Conservation (phyloP, 2,329 filamentous ascomycete species). For the Plenodomus biglobosus region DNA sequence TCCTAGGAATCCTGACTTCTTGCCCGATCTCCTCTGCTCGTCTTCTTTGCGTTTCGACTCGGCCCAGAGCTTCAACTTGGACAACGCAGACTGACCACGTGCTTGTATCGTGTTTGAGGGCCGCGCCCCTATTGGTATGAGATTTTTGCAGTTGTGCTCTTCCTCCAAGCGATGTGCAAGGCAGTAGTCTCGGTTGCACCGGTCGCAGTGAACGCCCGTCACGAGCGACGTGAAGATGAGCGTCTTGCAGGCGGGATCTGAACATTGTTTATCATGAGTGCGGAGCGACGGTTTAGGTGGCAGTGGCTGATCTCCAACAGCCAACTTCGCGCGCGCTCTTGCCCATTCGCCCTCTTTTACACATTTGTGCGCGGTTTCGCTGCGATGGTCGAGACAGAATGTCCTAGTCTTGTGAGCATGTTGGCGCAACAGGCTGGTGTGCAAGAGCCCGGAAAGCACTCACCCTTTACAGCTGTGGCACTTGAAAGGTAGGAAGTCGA, state of each 20-base stretch:
- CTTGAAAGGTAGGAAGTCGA: constrained; percentile 93
- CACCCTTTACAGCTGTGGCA: constrained; percentile 80
- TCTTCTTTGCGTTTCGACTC: constrained; percentile 74
- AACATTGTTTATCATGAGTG: constrained; percentile 69
- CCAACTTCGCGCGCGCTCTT: constrained; percentile 42
- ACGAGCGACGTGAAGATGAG: constrained; percentile 68
- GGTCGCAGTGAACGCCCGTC: constrained; percentile 69
- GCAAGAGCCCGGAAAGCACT: constrained; percentile 3
- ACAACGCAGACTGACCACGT: constrained; percentile 69
- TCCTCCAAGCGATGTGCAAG: constrained; percentile 74
- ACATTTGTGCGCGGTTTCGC: constrained; percentile 77
- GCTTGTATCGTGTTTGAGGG: constrained; percentile 51
- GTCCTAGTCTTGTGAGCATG: constrained; percentile 54
- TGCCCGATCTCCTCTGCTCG: constrained; percentile 47
- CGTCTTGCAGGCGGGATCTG: constrained; percentile 66
- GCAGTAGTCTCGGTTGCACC: constrained; percentile 74
- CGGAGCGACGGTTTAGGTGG: constrained; percentile 57
- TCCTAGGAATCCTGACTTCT: constrained; percentile 30
- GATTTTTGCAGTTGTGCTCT: constrained; percentile 81
- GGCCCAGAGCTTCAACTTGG: constrained; percentile 78
- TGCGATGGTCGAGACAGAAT: constrained; percentile 92
- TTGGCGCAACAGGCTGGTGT: constrained; percentile 6
- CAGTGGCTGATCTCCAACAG: not conserved
- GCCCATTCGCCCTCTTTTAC: constrained; percentile 64
- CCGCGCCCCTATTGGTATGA: constrained; percentile 62